Evolutionary conservation across 805 yeast genomes (phyloP), one percentile per base, ranked within the genome.

Genomic region (Sungouiozyma intestinalis): DNA sequence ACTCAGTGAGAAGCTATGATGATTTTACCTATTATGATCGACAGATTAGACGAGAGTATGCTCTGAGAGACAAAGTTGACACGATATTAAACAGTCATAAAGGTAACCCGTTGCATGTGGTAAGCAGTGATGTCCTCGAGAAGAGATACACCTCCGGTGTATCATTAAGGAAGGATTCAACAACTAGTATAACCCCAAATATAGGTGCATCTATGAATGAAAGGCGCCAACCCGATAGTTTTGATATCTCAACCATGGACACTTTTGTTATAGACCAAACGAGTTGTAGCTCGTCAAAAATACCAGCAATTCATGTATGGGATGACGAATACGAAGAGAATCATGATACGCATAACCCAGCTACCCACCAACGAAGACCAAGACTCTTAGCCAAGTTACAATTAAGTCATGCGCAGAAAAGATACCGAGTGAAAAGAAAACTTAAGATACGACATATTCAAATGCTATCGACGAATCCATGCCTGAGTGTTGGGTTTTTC

Each of bases 401-500:
- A n/a, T n/a, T n/a, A n/a, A n/a, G n/a, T n/a, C n/a, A 24, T 24
- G 11, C 13, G 11, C 36, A 36, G n/a, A 17, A 31, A 5, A 33
- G 24, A 42, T 69, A 70, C 16, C 79, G 75, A 15, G 63, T 77
- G 40, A 66, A 69, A 45, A 64, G 75, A 50, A 64, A 67, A 11
- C 55, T 74, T 40, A 69, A 66, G 36, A 60, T 68, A 8, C 65
- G 78, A 55, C 80, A 76, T 51, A 60, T 79, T 45, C 82, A 78
- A 55, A 72, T 78, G 76, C 74, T 79, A 41, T 76, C 84, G 31
- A 69, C 78, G 36, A 83, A 82, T 16, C 77, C 81, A n/a, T 68
- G 79, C 36, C 71, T 79, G 29, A 82, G 85, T 44, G 77, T 81
- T 0, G 83, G 81, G 34, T 61, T 77, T 45, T 77, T 78, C 46